Conservation (phyloP, 495 filamentous ascomycete species). For the Peziza echinospora region DNA sequence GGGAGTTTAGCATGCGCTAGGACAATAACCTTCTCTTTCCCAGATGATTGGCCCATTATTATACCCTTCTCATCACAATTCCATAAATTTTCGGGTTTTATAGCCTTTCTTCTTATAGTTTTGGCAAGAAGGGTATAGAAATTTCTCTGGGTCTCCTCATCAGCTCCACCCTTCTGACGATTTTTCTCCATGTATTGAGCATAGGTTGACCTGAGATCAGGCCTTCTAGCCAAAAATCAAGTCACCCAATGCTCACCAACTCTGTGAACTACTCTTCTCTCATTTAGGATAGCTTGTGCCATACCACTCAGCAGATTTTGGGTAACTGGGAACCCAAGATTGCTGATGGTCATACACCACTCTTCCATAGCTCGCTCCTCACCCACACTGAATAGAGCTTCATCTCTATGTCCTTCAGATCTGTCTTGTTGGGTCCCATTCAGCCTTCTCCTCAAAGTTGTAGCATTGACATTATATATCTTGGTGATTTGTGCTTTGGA, state of each 20-base stretch:
- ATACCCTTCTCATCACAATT: conserved; percentile 1
- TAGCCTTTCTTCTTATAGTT: not conserved
- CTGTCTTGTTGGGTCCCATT: not conserved
- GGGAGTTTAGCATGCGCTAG: not conserved
- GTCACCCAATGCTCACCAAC: not conserved
- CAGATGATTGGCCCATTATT: not conserved
- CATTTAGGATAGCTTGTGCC: too few relatives aligned
- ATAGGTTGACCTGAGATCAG: not conserved
- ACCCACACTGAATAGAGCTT: not conserved
- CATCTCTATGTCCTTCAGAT: not conserved
- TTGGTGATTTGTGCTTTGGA: too few relatives aligned
- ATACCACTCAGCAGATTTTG: too few relatives aligned
- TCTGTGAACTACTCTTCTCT: too few relatives aligned
- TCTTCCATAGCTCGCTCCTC: too few relatives aligned
- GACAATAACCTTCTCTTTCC: not conserved
- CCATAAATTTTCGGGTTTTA: not conserved
- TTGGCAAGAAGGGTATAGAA: not conserved
- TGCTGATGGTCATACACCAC: too few relatives aligned
- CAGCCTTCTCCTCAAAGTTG: not conserved
- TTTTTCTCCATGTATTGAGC: not conserved
- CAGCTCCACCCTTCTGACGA: not conserved
- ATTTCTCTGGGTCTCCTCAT: not conserved
- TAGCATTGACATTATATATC: not conserved
- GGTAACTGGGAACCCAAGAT: too few relatives aligned
- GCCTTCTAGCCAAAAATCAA: not conserved